These are phyloP conservation scores for Calendula officinalis DNA, from an alignment of 129 eudicot species.

Conservation along the genomic window DNA sequence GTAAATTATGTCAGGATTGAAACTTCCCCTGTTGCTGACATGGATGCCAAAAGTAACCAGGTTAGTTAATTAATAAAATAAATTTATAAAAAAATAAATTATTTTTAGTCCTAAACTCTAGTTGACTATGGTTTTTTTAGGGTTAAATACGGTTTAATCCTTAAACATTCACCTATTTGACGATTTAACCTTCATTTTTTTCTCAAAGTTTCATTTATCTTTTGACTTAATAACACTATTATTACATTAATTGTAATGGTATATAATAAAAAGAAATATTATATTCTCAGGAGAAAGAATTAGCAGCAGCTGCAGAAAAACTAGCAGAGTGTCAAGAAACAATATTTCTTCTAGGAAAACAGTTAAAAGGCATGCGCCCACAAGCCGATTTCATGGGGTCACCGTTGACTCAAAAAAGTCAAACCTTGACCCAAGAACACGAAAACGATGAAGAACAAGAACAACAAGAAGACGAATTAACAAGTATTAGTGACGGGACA, in stretches of 20 bases:
- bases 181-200: too few relatives aligned
- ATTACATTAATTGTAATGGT: not conserved
- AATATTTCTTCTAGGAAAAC: constrained; percentile 80
- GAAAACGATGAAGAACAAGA: constrained; percentile 35
- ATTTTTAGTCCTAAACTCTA: too few relatives aligned
- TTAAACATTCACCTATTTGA: too few relatives aligned
- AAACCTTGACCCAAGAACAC: constrained; percentile 39
- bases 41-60: constrained; percentile 63
- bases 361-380: constrained; percentile 72
- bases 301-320: constrained; percentile 90
- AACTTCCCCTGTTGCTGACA: constrained; percentile 43
- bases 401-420: constrained; percentile 42
- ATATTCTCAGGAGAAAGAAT: constrained; percentile 64
- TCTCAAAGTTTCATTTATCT: too few relatives aligned
- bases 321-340: constrained; percentile 98
- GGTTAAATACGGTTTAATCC: too few relatives aligned
- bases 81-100: too few relatives aligned
- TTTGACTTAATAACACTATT: too few relatives aligned
- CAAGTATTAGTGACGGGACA: constrained; percentile 46
- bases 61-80: constrained; percentile 37
- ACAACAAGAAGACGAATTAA: constrained; percentile 37
- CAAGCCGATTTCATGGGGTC: constrained; percentile 52
- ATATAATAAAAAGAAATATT: constrained; percentile 4
- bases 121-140: too few relatives aligned
- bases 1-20: constrained; percentile 51